These are phyloP conservation scores for Mortierella sp. DNA, from an alignment of 371 early-diverging fungal species.

Conservation along the genomic window DNA sequence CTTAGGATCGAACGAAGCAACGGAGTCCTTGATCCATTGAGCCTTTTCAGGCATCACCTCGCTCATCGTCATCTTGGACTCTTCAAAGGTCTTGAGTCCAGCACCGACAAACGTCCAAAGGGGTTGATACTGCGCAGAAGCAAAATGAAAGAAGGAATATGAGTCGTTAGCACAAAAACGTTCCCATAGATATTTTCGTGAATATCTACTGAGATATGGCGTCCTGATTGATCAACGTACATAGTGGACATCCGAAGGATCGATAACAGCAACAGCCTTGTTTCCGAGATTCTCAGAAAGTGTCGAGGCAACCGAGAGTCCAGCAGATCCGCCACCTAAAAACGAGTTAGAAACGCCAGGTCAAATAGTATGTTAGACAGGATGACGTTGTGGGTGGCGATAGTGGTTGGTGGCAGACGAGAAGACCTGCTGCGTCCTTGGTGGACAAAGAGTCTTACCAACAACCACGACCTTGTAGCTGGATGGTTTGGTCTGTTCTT, in stretches of 20 bases:
- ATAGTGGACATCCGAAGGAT: slow-evolving; percentile 82
- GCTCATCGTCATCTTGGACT: slow-evolving; percentile 74
- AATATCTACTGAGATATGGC: too few relatives aligned
- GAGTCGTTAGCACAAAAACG: background rate
- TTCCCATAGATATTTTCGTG: too few relatives aligned
- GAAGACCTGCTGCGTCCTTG: too few relatives aligned
- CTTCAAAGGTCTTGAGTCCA: slow-evolving; percentile 82
- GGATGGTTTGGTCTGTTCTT: slow-evolving; percentile 40
- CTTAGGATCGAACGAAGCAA: slow-evolving; percentile 74
- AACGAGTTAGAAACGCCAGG: background rate
- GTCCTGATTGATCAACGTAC: slow-evolving; percentile 54
- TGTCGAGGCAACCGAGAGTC: slow-evolving; percentile 69
- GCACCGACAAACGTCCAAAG: slow-evolving; percentile 92
- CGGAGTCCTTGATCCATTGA: slow-evolving; percentile 82
- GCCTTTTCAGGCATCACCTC: slow-evolving; percentile 78
- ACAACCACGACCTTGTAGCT: slow-evolving; percentile 72
- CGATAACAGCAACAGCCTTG: slow-evolving; percentile 81
- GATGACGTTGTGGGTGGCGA: too few relatives aligned
- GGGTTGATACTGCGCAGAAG: slow-evolving; percentile 78
- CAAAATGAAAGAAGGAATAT: slow-evolving; percentile 10
- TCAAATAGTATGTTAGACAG: background rate
- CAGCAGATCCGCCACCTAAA: slow-evolving; percentile 73
- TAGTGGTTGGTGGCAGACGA: too few relatives aligned
- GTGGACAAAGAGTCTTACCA: too few relatives aligned
- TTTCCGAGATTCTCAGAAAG: slow-evolving; percentile 70